A percentile compares a stretch with the other conserved stretches of the same genome.
phyloP scores from a whole-genome alignment of 306 rosid species.

The Parietaria judaica region DNA sequence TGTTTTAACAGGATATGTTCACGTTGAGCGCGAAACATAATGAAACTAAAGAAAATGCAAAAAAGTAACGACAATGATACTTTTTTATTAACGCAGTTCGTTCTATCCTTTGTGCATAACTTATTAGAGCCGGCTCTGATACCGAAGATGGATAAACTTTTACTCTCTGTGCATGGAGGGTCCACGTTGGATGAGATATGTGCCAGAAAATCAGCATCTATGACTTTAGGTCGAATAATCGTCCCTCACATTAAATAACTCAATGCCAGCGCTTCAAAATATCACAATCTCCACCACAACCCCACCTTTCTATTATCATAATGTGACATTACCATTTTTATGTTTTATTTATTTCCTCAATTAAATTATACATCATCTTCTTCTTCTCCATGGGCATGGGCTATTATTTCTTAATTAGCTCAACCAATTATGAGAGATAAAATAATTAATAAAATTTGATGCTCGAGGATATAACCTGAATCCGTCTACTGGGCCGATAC shows the following conservation, averaged over 20 bases:
- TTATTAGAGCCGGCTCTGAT: too few relatives aligned
- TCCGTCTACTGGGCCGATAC: too few relatives aligned
- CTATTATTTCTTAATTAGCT: conserved; percentile 1
- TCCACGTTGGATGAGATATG: conserved; percentile 26
- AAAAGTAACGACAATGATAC: too few relatives aligned
- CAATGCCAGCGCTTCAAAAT: conserved; percentile 32
- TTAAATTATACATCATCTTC: conserved; percentile 4
- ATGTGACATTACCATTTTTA: conserved; percentile 4
- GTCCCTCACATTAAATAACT: conserved; percentile 22
- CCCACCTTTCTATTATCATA: conserved; percentile 15
- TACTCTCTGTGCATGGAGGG: conserved; percentile 26
- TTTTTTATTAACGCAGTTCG: too few relatives aligned
- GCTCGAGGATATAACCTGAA: too few relatives aligned
- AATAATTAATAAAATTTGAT: too few relatives aligned
- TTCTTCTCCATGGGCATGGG: conserved; percentile 7
- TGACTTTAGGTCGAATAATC: conserved; percentile 37
- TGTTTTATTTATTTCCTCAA: neutral
- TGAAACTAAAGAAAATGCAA: too few relatives aligned
- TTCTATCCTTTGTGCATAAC: too few relatives aligned
- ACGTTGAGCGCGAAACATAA: too few relatives aligned
- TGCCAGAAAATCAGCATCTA: conserved; percentile 48
- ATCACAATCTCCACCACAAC: conserved; percentile 31
- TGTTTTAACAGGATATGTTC: too few relatives aligned
- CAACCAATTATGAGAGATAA: neutral
- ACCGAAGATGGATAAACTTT: too few relatives aligned